Evolutionary conservation across 208 protist genomes (phyloP), one percentile per base, ranked within the genome.

Genomic region (Leptomonas pyrrhocoris): DNA sequence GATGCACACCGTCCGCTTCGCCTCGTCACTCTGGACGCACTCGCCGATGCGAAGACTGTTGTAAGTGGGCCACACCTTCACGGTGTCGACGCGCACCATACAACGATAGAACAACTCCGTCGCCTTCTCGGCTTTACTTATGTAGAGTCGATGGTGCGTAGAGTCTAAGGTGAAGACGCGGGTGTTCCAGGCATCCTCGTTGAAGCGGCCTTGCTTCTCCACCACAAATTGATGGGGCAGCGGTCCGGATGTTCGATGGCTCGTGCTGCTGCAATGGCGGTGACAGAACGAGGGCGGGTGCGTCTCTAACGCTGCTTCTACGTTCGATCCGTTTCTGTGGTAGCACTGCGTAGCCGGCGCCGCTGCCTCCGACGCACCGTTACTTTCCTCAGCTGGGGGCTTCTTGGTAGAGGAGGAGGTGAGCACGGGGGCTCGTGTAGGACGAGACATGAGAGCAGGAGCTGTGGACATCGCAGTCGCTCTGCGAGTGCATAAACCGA

Each of bases 161-260:
- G 58, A 12, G 51, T 74, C 58, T 38, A 66, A 12, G 57, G 58
- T 61, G 43, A 74, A 40, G n/a, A 74, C 50, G 12, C 68, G 68
- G 16, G 68, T 74, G 51, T 60, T 27, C 68, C 68, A 74, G n/a
- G 51, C 0, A 8, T 21, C 25, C 0, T 67, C 28, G 7, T 74
- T 58, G 30, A 66, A 43, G 49, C 68, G 23, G n/a, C 68, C 68
- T 30, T 74, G 68, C 68, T 74, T 74, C 59, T 74, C 68, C 0
- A 74, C 25, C 8, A 67, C 51, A 36, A 74, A 74, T 23, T 74
- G 68, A 13, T 18, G 43, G 1, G 43, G 68, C 19, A 5, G 48
- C 31, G 34, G 55, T 28, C n/a, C n/a, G n/a, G n/a, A n/a, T n/a
- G n/a, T n/a, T n/a, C n/a, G n/a, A n/a, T n/a, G n/a, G n/a, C n/a